Evolutionary conservation across 306 rosid species (phyloP).

Genomic region (Datisca glomerata): DNA sequence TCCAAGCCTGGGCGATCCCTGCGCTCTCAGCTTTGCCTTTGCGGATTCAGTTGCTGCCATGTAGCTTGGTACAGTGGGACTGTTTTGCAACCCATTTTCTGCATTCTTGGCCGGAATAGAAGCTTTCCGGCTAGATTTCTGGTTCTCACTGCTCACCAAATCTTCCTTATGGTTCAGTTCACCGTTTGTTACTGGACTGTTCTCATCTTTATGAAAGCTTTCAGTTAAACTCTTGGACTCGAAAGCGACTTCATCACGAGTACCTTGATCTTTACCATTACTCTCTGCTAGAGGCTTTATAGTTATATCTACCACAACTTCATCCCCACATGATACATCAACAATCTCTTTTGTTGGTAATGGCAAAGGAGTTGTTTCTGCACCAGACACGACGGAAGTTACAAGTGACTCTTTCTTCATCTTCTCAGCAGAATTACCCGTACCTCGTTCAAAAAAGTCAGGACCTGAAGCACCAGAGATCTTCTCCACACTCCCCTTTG

Average conservation of each 20-base stretch:
- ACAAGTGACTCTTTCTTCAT: slow-evolving; percentile 32
- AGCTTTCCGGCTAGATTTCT: slow-evolving; percentile 49
- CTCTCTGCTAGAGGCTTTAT: slow-evolving; percentile 39
- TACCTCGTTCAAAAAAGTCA: slow-evolving; percentile 27
- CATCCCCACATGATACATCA: slow-evolving; percentile 28
- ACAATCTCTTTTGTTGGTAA: slow-evolving; percentile 28
- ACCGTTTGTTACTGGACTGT: slow-evolving; percentile 38
- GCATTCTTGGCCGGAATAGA: slow-evolving; percentile 61
- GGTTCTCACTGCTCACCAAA: slow-evolving; percentile 42
- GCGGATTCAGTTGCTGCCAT: slow-evolving; percentile 99
- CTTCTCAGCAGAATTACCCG: slow-evolving; percentile 28
- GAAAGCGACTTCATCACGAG: slow-evolving; percentile 24
- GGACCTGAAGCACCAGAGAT: slow-evolving; percentile 22
- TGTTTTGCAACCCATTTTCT: slow-evolving; percentile 61
- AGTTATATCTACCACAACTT: slow-evolving; percentile 33
- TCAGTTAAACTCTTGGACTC: slow-evolving; percentile 38
- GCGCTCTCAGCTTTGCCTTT: slow-evolving; percentile 90
- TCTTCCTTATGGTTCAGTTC: slow-evolving; percentile 57
- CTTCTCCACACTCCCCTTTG: slow-evolving; percentile 48
- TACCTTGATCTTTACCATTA: slow-evolving; percentile 33
- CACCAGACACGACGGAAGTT: slow-evolving; percentile 26
- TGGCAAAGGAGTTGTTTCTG: slow-evolving; percentile 40
- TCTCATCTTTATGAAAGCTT: slow-evolving; percentile 34
- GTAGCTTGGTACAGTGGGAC: slow-evolving; percentile 83
- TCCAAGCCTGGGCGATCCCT: slow-evolving; percentile 82